phyloP scores from a whole-genome alignment of 2,329 filamentous ascomycete genomes.

The Fusarium hostae region DNA sequence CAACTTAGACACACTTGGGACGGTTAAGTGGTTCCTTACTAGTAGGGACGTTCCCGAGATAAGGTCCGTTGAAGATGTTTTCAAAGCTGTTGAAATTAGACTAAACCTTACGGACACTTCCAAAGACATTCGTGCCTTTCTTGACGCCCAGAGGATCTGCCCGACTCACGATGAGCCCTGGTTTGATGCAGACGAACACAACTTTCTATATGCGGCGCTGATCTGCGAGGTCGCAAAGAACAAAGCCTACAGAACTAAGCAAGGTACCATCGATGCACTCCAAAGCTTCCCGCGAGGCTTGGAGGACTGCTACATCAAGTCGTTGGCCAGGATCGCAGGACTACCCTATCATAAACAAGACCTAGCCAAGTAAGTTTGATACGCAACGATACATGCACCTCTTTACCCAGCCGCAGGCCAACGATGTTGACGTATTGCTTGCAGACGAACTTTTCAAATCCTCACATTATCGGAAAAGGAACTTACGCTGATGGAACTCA shows the following conservation, averaged over 20 bases:
- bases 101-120: neutral
- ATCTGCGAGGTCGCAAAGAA: neutral
- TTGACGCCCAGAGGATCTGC: neutral
- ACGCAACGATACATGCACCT: rapidly evolving
- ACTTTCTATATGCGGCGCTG: neutral
- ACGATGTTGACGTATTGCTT: rapidly evolving
- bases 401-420: rapidly evolving
- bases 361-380: neutral
- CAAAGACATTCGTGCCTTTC: neutral
- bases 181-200: neutral
- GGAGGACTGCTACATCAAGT: neutral
- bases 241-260: neutral
- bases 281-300: neutral
- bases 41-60: neutral
- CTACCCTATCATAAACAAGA: neutral
- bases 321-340: neutral
- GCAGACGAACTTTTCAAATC: neutral
- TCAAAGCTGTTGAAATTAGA: neutral
- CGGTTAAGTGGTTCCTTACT: neutral
- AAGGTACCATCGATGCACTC: neutral
- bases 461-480: neutral
- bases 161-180: neutral
- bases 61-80: neutral
- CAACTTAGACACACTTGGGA: neutral
- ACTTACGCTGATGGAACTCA: neutral